Conservation (phyloP, 2,329 filamentous ascomycete genomes). For the Ceratocystiopsis minuta region DNA sequence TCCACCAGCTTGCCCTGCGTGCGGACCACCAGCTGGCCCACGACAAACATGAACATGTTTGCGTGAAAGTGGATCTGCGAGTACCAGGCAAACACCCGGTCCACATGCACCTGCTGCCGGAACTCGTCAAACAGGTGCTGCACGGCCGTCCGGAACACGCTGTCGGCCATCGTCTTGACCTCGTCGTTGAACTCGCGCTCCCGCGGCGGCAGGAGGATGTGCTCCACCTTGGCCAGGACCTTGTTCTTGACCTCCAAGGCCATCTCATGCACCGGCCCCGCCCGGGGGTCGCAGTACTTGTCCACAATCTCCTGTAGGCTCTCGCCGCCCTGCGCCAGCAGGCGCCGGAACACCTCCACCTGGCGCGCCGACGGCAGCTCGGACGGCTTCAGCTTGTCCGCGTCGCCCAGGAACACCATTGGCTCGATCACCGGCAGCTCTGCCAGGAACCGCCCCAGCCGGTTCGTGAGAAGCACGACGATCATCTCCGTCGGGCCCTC, state of each 20-base stretch:
- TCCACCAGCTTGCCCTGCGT: slow-evolving; percentile 32
- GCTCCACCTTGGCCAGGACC: slow-evolving; percentile 29
- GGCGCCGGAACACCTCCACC: slow-evolving; percentile 23
- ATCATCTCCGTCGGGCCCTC: slow-evolving; percentile 45
- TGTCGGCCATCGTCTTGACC: slow-evolving; percentile 29
- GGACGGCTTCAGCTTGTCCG: slow-evolving; percentile 13
- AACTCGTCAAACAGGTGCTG: slow-evolving; percentile 29
- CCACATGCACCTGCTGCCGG: slow-evolving; percentile 24
- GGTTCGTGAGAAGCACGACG: slow-evolving; percentile 32
- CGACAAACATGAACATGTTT: slow-evolving; percentile 36
- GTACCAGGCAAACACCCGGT: slow-evolving; percentile 37
- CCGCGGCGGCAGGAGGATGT: slow-evolving; percentile 27
- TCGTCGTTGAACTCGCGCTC: slow-evolving; percentile 32
- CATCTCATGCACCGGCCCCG: slow-evolving; percentile 33
- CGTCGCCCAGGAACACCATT: slow-evolving; percentile 27
- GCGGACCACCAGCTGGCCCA: slow-evolving; percentile 32
- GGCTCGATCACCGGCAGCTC: slow-evolving; percentile 30
- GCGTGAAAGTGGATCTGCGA: slow-evolving; percentile 35
- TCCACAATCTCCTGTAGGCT: slow-evolving; percentile 27
- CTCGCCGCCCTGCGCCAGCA: slow-evolving; percentile 24
- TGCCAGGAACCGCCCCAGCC: slow-evolving; percentile 31
- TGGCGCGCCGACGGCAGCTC: slow-evolving; percentile 14
- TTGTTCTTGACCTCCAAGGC: slow-evolving; percentile 28
- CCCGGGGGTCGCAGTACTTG: slow-evolving; percentile 30
- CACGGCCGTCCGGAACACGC: slow-evolving; percentile 36